Conservation (phyloP, 129 eudicot genomes). For the Apium graveolens region DNA sequence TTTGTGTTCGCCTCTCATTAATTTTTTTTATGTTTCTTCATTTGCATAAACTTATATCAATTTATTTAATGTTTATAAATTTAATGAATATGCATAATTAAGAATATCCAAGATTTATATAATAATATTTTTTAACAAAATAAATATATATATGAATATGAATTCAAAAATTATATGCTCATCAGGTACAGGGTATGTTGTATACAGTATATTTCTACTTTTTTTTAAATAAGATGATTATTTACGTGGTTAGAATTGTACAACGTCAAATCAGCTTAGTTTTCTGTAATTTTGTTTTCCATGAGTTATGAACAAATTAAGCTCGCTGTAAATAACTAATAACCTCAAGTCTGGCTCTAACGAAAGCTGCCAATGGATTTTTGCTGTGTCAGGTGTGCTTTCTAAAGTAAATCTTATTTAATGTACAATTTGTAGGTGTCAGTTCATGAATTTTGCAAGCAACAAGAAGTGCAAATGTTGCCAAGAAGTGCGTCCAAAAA, state of each 20-base stretch:
- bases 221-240: neutral
- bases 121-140: too few relatives aligned
- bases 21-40: too few relatives aligned
- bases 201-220: neutral
- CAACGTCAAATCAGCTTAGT: neutral
- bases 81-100: too few relatives aligned
- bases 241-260: neutral
- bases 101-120: too few relatives aligned
- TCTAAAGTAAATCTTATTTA: neutral
- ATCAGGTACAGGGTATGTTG: neutral
- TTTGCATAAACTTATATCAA: too few relatives aligned
- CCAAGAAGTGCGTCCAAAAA: conserved; percentile 56
- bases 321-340: neutral
- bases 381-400: neutral
- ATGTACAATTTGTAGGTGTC: conserved; percentile 39
- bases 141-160: neutral
- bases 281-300: neutral
- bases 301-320: neutral
- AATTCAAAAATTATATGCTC: neutral
- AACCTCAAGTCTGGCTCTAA: neutral
- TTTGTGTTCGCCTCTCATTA: too few relatives aligned
- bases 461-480: conserved; percentile 68
- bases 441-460: conserved; percentile 74
- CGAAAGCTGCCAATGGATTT: neutral
- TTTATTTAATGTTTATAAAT: too few relatives aligned